Base-by-base conservation (phyloP, 2,329 filamentous ascomycete species). In the Aspergillus costaricaensis region DNA sequence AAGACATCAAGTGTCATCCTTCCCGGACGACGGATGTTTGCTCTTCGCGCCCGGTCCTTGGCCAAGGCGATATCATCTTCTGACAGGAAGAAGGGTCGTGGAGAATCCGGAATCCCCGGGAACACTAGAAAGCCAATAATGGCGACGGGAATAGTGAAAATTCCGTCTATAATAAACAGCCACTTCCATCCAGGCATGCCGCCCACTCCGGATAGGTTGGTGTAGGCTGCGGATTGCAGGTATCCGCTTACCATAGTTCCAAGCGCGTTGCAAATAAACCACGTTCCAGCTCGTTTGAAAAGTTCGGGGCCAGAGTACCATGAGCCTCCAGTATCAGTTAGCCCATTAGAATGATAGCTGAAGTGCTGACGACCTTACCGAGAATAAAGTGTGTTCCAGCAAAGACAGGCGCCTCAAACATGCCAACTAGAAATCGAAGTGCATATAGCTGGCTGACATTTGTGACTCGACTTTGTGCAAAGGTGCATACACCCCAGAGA, bases 201-300 rank as follows among this genome's bases (percentile, higher is more conserved):
- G 10, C 70, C 69, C 0, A 80, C 72, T 0, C 83, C 83, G 17
- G 82, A 81, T 0, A 86, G 74, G 27, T 81, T 81, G 19, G 79
- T 80, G 67, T 85, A 84, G 0, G 81, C 81, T 0, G 81, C 83
- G 0, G 83, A 80, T 72, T 85, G 83, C 0, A 86, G 74, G 59
- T 85, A 86, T 1, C 83, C 84, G n/a, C 81, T 82, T 51, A 86
- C 81, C 80, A 86, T 84, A n/a, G 76, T 74, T 0, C 82, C 84
- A 0, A 85, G 75, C 4, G 80, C 81, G 8, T 83, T 81, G 25
- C 80, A 82, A 0, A 83, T 78, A 56, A 80, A 85, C 74, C 84
- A 85, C 12, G 84, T 78, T 0, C 82, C 82, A 2, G 83, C 82
- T 2, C 85, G 79, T 65, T 86, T 86, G 57, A 82, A 85, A 0